A percentile compares a stretch with the other conserved stretches of the same genome.
Evolutionary conservation across 805 yeast species (phyloP).

Genomic region (Saccharomycopsis schoenii): DNA sequence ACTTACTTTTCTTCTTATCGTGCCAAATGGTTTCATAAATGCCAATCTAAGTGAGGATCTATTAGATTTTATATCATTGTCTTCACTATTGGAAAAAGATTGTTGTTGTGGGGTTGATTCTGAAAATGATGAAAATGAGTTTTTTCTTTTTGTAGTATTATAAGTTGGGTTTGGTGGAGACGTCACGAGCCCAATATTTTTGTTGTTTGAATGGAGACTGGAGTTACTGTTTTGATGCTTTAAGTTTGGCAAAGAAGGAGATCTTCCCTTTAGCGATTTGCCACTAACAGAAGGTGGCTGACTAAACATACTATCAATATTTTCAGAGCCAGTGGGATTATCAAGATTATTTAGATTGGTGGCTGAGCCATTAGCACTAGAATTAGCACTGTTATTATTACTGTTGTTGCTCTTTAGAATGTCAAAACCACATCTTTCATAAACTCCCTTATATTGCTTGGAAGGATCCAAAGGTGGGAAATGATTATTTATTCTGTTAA

Average conservation of each 20-base stretch:
- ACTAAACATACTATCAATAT: too few relatives aligned
- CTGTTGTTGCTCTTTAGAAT: conserved; percentile 27
- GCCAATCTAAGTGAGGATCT: conserved; percentile 8
- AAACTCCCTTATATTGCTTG: conserved; percentile 55
- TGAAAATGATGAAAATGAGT: neutral
- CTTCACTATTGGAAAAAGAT: neutral
- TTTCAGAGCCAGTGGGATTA: neutral
- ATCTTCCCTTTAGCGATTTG: neutral
- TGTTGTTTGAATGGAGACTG: neutral
- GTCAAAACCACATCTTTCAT: conserved; percentile 79
- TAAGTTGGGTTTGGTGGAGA: neutral
- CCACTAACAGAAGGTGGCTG: neutral
- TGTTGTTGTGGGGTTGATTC: neutral
- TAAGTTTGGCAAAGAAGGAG: neutral
- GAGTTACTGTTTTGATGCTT: neutral
- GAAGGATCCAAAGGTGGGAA: conserved; percentile 65
- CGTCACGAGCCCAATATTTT: neutral
- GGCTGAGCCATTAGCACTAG: neutral
- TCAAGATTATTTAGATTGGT: neutral
- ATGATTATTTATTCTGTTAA: conserved; percentile 33
- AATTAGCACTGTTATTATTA: neutral
- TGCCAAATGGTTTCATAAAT: conserved; percentile 12
- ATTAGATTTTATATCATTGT: neutral
- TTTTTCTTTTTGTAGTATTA: neutral
- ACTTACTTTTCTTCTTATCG: conserved; percentile 1